Conservation (phyloP, 1,284 basidiomycete genomes). For the Ganoderma leucocontextum region DNA sequence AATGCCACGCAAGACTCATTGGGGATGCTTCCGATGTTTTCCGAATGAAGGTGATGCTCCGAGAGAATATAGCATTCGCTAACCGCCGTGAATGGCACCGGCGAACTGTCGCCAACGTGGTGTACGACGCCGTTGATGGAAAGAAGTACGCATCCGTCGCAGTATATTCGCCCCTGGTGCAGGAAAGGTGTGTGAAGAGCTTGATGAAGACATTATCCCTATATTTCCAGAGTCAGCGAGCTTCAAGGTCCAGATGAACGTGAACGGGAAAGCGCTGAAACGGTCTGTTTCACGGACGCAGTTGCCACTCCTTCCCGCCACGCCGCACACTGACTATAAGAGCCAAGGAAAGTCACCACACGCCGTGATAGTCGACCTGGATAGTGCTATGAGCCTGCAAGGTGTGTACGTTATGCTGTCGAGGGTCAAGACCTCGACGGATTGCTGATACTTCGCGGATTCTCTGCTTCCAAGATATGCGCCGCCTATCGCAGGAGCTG, state of each 20-base stretch:
- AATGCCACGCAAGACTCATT: too few relatives aligned
- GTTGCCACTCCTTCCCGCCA: neutral
- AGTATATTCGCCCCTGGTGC: too few relatives aligned
- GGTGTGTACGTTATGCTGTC: neutral
- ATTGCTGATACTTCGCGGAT: neutral
- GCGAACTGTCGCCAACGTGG: too few relatives aligned
- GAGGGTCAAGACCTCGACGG: neutral
- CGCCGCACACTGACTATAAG: neutral
- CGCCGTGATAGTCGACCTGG: neutral
- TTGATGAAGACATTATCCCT: neutral
- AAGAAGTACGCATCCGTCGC: too few relatives aligned
- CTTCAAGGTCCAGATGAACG: neutral
- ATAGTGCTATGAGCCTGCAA: neutral
- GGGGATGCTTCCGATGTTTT: too few relatives aligned
- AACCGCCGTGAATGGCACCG: too few relatives aligned
- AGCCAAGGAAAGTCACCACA: neutral
- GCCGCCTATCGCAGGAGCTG: neutral
- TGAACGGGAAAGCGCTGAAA: neutral
- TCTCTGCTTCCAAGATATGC: neutral
- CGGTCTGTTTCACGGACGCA: neutral
- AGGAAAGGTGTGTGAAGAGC: neutral
- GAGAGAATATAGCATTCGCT: too few relatives aligned
- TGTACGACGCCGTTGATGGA: too few relatives aligned
- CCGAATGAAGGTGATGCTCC: too few relatives aligned
- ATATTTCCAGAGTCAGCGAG: neutral